These are phyloP conservation scores for Boletus sp. DNA, from an alignment of 1,284 basidiomycete genomes.

Conservation along the genomic window DNA sequence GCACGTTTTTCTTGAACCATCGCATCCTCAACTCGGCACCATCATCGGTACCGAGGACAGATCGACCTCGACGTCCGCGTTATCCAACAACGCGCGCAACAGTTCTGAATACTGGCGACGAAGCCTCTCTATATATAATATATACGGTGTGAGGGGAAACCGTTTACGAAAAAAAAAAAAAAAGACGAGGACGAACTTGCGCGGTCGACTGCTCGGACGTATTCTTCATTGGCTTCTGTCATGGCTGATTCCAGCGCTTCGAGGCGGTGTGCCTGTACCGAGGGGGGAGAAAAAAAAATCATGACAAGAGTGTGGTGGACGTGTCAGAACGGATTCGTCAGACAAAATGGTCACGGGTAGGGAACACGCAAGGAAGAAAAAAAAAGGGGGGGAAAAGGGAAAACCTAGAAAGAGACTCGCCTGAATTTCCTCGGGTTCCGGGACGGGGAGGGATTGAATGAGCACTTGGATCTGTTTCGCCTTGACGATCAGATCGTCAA, in stretches of 20 bases:
- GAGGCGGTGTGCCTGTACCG: constrained; percentile 56
- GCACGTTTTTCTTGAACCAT: no score
- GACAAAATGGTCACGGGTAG: no score
- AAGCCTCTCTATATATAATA: constrained; percentile 53
- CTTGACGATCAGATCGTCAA: constrained; percentile 73
- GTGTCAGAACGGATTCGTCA: no score
- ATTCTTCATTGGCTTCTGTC: constrained; percentile 68
- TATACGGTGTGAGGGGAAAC: no score
- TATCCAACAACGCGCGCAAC: constrained; percentile 55
- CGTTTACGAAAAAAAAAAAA: no score
- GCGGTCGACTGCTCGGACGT: constrained; percentile 62
- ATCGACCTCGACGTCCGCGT: constrained; percentile 42
- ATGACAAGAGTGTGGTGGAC: no score
- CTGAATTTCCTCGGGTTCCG: constrained; percentile 70
- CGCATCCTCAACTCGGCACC: not conserved
- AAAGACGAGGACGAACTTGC: constrained; percentile 52
- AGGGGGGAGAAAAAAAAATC: not conserved
- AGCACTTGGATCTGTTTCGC: constrained; percentile 82
- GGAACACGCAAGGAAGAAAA: not conserved
- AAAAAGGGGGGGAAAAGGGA: not conserved
- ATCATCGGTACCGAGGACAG: constrained; percentile 1
- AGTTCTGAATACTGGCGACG: constrained; percentile 60
- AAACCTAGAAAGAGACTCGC: no score
- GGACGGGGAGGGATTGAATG: constrained; percentile 70
- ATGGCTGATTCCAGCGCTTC: constrained; percentile 63